A percentile compares a stretch with the other conserved stretches of the same genome.
Conservation (phyloP, 805 yeast genomes). For the Grigorovia yakushimaensis region DNA sequence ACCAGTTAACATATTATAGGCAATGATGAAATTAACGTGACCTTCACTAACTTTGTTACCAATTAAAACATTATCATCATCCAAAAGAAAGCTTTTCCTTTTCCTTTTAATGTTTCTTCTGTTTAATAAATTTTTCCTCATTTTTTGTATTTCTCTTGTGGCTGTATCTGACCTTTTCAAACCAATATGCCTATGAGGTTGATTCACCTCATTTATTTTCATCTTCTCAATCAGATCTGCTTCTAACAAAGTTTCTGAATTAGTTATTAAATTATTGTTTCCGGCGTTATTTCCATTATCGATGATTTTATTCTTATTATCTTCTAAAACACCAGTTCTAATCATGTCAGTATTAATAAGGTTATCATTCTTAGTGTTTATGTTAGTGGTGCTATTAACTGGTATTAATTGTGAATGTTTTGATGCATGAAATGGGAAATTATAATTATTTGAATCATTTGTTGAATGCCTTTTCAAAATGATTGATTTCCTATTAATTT, state of each 20-base stretch:
- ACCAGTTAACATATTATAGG: slow-evolving; percentile 95
- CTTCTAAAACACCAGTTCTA: background rate
- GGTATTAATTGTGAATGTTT: slow-evolving; percentile 30
- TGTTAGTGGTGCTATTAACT: slow-evolving; percentile 9
- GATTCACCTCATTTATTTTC: background rate
- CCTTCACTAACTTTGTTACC: slow-evolving; percentile 87
- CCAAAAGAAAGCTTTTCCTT: slow-evolving; percentile 35
- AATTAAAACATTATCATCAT: slow-evolving; percentile 47
- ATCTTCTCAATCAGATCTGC: background rate
- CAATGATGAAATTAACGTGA: slow-evolving; percentile 85
- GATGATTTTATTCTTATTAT: background rate
- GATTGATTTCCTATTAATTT: slow-evolving; percentile 14
- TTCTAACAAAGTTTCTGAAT: background rate
- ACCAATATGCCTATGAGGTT: slow-evolving; percentile 9
- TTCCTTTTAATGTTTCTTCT: slow-evolving; percentile 37
- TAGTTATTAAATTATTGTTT: background rate
- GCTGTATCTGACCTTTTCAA: slow-evolving; percentile 31
- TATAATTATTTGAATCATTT: slow-evolving; percentile 18
- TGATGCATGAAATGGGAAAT: slow-evolving; percentile 27
- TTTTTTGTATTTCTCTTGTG: slow-evolving; percentile 37
- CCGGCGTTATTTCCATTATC: too few relatives aligned
- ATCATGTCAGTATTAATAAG: background rate
- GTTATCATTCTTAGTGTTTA: background rate
- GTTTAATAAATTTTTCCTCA: slow-evolving; percentile 39
- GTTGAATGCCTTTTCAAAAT: slow-evolving; percentile 12